These are phyloP conservation scores for Trichomonas gallinae DNA, from an alignment of 208 protist genomes.

Conservation along the genomic window DNA sequence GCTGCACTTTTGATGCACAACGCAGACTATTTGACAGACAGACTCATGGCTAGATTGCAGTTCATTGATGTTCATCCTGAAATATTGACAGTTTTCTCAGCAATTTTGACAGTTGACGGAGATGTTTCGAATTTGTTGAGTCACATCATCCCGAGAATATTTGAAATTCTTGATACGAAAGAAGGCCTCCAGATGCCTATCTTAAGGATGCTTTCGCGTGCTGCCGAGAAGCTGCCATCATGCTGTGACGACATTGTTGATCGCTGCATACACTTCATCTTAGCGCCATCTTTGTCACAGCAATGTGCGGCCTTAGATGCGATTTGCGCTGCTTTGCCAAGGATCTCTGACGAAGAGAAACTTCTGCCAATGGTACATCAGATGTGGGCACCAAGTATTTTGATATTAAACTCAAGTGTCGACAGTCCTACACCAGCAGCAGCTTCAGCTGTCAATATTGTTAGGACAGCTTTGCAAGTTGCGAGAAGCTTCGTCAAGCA, in stretches of 20 bases:
- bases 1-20: not conserved
- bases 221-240: not conserved
- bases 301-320: not conserved
- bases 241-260: not conserved
- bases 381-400: not conserved
- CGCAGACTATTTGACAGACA: not conserved
- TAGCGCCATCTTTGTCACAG: not conserved
- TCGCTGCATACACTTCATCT: not conserved
- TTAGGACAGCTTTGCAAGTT: not conserved
- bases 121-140: not conserved
- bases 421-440: not conserved
- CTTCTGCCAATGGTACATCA: constrained; percentile 13
- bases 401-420: not conserved
- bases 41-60: not conserved
- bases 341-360: not conserved
- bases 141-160: not conserved
- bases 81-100: not conserved
- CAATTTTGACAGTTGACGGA: constrained; percentile 3
- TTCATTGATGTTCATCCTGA: not conserved
- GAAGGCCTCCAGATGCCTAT: not conserved
- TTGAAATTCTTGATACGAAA: not conserved
- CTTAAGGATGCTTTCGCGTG: not conserved
- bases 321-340: not conserved
- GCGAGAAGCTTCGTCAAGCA: not conserved
- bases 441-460: not conserved